A percentile compares a stretch with the other conserved stretches of the same genome.
Evolutionary conservation across 2,329 filamentous ascomycete species (phyloP).

Genomic region (Phoma sp.): DNA sequence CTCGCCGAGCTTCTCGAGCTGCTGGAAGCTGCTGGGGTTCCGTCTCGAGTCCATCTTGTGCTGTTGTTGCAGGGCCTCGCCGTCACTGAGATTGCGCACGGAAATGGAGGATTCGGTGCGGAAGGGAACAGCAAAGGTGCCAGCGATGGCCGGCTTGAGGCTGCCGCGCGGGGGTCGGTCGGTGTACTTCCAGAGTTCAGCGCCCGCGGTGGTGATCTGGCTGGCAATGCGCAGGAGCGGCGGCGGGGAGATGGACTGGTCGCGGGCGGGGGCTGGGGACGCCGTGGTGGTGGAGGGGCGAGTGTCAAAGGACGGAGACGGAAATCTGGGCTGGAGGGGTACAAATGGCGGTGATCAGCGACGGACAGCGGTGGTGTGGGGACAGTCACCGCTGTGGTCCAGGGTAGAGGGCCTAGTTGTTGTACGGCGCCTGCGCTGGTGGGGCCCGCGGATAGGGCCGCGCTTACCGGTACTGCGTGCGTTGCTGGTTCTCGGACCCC

Average conservation of each 20-base stretch:
- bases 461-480: background rate
- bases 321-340: background rate
- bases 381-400: background rate
- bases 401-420: background rate
- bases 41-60: slow-evolving; percentile 82
- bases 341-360: slow-evolving; percentile 13
- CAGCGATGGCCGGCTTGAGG: slow-evolving; percentile 56
- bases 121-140: slow-evolving; percentile 53
- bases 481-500: background rate
- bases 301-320: too few species aligned
- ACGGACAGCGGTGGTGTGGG: slow-evolving; percentile 8
- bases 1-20: slow-evolving; percentile 97
- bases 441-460: background rate
- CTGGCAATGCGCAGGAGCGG: slow-evolving; percentile 50
- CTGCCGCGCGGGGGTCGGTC: slow-evolving; percentile 53
- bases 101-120: slow-evolving; percentile 60
- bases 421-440: background rate
- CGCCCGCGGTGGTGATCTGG: slow-evolving; percentile 56
- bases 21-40: slow-evolving; percentile 97
- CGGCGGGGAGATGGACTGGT: slow-evolving; percentile 31
- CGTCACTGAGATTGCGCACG: slow-evolving; percentile 54
- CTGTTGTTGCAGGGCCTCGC: slow-evolving; percentile 27
- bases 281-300: slow-evolving; percentile 24
- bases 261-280: slow-evolving; percentile 28
- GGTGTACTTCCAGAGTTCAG: slow-evolving; percentile 57